A percentile compares a stretch with the other conserved stretches of the same genome.
phyloP scores from a whole-genome alignment of 2,329 filamentous ascomycete genomes.

The Dendrostoma leiphaemia region DNA sequence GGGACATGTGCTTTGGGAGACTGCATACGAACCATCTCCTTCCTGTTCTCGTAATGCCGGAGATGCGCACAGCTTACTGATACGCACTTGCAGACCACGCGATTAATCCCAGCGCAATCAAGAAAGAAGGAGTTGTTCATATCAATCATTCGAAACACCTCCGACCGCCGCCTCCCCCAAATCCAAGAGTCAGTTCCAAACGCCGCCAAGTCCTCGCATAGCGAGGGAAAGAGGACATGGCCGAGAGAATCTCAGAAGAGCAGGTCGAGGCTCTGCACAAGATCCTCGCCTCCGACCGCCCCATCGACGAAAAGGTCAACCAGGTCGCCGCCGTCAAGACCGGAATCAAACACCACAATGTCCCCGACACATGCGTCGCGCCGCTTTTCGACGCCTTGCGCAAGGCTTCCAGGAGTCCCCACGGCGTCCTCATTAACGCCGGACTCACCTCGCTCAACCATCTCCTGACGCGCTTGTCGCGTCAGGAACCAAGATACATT shows the following conservation, averaged over 20 bases:
- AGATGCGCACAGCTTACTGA: not conserved
- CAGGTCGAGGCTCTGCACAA: slow-evolving; percentile 54
- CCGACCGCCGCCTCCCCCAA: not conserved
- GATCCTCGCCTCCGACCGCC: slow-evolving; percentile 58
- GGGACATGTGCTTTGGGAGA: not conserved
- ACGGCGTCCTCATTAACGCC: slow-evolving; percentile 74
- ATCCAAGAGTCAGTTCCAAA: not conserved
- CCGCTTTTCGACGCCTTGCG: slow-evolving; percentile 81
- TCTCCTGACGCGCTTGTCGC: slow-evolving; percentile 78
- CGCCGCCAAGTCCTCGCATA: not conserved
- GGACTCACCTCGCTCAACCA: slow-evolving; percentile 88
- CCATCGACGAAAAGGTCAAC: slow-evolving; percentile 68
- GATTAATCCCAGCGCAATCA: not conserved
- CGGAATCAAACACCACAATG: slow-evolving; percentile 88
- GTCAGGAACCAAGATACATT: slow-evolving; percentile 77
- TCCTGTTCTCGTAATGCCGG: not conserved
- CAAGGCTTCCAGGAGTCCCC: slow-evolving; percentile 70
- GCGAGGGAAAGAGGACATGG: slow-evolving; percentile 35
- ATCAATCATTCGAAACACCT: not conserved
- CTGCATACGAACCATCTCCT: not conserved
- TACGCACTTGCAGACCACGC: not conserved
- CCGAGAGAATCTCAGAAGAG: slow-evolving; percentile 58
- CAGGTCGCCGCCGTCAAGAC: slow-evolving; percentile 76
- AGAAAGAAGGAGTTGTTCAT: not conserved
- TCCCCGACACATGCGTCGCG: slow-evolving; percentile 70